Percentiles rank a stretch among this genome's conserved stretches.
Evolutionary conservation across 78 protist species (phyloP).

Genomic region (Capsaspora owczarzaki): DNA sequence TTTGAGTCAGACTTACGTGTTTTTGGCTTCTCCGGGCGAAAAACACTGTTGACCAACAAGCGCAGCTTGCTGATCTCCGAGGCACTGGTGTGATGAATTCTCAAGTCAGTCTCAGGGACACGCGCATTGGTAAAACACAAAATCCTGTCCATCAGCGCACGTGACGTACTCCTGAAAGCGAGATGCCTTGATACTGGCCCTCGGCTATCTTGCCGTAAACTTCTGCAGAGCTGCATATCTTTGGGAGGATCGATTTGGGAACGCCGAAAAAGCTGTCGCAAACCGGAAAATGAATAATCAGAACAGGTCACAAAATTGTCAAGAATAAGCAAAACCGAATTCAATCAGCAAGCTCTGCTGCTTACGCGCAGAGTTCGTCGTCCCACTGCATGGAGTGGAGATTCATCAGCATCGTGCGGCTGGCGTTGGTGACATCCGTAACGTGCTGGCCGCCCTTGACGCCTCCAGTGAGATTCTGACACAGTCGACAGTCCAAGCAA

Average conservation of each 20-base stretch:
- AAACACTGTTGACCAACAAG: slow-evolving; percentile 87
- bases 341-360: no score
- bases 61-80: slow-evolving; percentile 96
- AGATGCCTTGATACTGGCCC: no score
- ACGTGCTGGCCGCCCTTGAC: slow-evolving; percentile 54
- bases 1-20: slow-evolving; percentile 24
- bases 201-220: neutral
- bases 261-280: neutral
- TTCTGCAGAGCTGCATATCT: neutral
- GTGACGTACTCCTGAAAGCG: no score
- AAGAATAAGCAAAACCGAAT: no score
- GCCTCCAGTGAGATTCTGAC: slow-evolving; percentile 79
- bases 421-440: slow-evolving; percentile 95
- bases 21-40: slow-evolving; percentile 51
- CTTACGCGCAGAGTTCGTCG: slow-evolving; percentile 26
- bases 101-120: neutral
- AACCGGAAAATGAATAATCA: neutral
- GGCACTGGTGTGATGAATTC: neutral
- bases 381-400: slow-evolving; percentile 82
- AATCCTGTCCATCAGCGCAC: neutral
- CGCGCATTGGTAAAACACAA: neutral
- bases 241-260: neutral
- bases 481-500: neutral
- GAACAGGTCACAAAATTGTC: no score
- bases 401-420: slow-evolving; percentile 92